Evolutionary conservation across 805 yeast genomes (phyloP).

Genomic region (Saccharomycopsis microspora): DNA sequence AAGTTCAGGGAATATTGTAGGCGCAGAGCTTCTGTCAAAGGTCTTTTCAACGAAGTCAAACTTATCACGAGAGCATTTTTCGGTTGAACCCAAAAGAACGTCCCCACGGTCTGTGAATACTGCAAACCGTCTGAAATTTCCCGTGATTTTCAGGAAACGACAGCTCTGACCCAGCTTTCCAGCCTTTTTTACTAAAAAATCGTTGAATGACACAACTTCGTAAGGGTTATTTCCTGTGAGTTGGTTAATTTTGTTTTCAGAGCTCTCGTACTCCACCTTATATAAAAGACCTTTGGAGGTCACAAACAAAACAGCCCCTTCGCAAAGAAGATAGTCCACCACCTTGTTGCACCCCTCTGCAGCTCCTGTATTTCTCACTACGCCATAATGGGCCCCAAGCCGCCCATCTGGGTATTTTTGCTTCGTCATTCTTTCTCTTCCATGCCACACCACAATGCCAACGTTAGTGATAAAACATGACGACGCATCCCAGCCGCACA

Average conservation of each 20-base stretch:
- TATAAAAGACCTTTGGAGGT: constrained; percentile 31
- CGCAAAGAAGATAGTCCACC: constrained; percentile 45
- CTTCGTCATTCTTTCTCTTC: constrained; percentile 22
- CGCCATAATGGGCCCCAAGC: constrained; percentile 28
- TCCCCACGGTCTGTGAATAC: constrained; percentile 40
- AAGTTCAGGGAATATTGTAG: constrained; percentile 28
- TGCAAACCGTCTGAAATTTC: constrained; percentile 43
- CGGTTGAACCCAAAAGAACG: constrained; percentile 10
- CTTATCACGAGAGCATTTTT: not conserved
- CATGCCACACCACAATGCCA: constrained; percentile 52
- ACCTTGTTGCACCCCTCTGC: constrained; percentile 26
- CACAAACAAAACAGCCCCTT: constrained; percentile 39
- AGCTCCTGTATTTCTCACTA: constrained; percentile 31
- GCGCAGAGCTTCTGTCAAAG: constrained; percentile 18
- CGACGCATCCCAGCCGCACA: constrained; percentile 60
- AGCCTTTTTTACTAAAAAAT: constrained; percentile 21
- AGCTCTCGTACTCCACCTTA: constrained; percentile 21
- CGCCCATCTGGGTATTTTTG: constrained; percentile 18
- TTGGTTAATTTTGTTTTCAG: not conserved
- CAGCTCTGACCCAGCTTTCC: constrained; percentile 16
- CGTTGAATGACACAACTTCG: constrained; percentile 23
- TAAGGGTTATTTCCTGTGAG: constrained; percentile 11
- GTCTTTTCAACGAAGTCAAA: constrained; percentile 24
- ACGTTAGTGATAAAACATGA: constrained; percentile 35
- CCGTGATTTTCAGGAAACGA: constrained; percentile 38